A percentile compares a stretch with the other conserved stretches of the same genome.
phyloP scores from a whole-genome alignment of 164 flowering plant genomes.

The Stephania yunnanensis region DNA sequence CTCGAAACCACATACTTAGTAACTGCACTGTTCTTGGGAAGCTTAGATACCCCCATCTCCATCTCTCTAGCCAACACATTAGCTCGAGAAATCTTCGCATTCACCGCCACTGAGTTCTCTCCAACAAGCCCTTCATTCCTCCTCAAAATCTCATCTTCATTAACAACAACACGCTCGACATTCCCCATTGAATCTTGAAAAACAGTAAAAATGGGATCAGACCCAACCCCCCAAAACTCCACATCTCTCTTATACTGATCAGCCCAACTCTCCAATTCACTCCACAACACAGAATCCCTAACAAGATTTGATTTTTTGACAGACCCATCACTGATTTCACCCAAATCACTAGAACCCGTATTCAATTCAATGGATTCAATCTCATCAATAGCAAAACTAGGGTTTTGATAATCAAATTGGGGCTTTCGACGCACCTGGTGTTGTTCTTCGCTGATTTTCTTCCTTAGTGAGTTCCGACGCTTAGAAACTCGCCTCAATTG shows the following conservation, averaged over 20 bases:
- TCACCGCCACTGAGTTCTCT: conserved; percentile 32
- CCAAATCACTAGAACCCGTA: background rate
- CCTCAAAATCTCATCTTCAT: conserved; percentile 62
- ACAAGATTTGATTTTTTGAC: conserved; percentile 16
- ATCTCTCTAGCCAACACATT: conserved; percentile 54
- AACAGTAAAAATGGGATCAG: conserved; percentile 58
- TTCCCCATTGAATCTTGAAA: conserved; percentile 50
- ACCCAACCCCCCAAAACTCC: conserved; percentile 75
- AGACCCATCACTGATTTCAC: background rate
- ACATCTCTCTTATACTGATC: conserved; percentile 59
- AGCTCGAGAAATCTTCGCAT: conserved; percentile 42
- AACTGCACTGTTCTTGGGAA: conserved; percentile 57
- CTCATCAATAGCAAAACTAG: conserved; percentile 14
- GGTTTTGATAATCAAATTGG: conserved; percentile 17
- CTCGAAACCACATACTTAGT: conserved; percentile 49
- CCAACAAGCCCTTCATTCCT: conserved; percentile 28
- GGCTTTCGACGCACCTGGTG: conserved; percentile 42
- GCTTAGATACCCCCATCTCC: conserved; percentile 47
- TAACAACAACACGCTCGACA: conserved; percentile 44
- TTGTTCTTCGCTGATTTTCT: conserved; percentile 45
- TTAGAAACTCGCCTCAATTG: conserved; percentile 35
- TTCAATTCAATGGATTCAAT: conserved; percentile 5
- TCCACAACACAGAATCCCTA: conserved; percentile 38
- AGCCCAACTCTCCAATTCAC: conserved; percentile 57
- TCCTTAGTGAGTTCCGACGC: conserved; percentile 67